Evolutionary conservation across 2,329 filamentous ascomycete genomes (phyloP).

Genomic region (Stagonosporopsis chrysanthemi): DNA sequence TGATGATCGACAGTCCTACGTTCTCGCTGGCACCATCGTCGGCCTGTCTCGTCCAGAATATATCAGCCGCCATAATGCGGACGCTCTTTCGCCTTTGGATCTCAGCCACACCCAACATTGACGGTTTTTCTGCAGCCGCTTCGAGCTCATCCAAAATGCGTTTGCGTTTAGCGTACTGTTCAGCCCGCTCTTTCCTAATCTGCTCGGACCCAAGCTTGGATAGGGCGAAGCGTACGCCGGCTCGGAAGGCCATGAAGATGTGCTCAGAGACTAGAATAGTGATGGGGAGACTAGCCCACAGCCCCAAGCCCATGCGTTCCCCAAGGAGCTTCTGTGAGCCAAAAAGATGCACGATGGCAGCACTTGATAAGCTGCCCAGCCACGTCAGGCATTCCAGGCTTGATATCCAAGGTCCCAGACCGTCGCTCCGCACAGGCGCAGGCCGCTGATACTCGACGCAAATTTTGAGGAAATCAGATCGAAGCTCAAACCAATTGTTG

Average conservation of each 20-base stretch:
- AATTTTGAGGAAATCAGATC: conserved; percentile 46
- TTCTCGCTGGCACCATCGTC: conserved; percentile 36
- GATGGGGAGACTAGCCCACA: conserved; percentile 41
- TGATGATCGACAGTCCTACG: conserved; percentile 37
- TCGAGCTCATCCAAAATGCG: conserved; percentile 39
- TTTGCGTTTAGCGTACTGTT: conserved; percentile 40
- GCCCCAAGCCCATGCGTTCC: conserved; percentile 25
- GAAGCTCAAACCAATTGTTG: conserved; percentile 48
- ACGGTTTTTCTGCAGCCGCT: conserved; percentile 23
- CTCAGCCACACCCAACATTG: conserved; percentile 31
- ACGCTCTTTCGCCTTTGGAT: conserved; percentile 43
- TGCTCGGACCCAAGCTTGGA: conserved; percentile 40
- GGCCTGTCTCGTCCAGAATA: conserved; percentile 43
- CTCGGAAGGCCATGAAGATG: conserved; percentile 43
- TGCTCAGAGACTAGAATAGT: conserved; percentile 45
- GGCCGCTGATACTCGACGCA: conserved; percentile 44
- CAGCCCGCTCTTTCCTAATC: conserved; percentile 35
- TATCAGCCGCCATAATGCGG: conserved; percentile 39
- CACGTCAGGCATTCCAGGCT: conserved; percentile 44
- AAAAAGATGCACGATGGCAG: conserved; percentile 45
- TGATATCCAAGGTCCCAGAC: conserved; percentile 45
- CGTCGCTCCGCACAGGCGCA: conserved; percentile 37
- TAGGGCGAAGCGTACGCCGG: conserved; percentile 36
- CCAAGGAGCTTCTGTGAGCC: conserved; percentile 29
- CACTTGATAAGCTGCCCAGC: conserved; percentile 44